These are phyloP conservation scores for Diophrys sp. DNA, from an alignment of 73 alveolate species.

Conservation along the genomic window DNA sequence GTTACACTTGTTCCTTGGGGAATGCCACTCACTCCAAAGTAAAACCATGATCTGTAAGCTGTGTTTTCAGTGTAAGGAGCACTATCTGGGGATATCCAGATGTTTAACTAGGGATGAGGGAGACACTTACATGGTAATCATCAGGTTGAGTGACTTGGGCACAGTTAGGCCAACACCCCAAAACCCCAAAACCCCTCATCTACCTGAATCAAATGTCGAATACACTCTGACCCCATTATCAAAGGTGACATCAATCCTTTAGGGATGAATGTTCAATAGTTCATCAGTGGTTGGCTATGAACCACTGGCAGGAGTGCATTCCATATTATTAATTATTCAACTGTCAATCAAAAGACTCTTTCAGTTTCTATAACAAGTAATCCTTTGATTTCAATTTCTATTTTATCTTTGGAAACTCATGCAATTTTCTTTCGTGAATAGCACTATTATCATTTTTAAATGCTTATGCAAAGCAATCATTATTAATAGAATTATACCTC, in stretches of 20 bases:
- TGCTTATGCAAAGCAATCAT: too few species aligned
- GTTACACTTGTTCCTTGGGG: conserved; percentile 3
- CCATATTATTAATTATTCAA: too few species aligned
- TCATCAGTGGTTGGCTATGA: too few species aligned
- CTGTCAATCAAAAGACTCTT: too few species aligned
- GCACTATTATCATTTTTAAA: too few species aligned
- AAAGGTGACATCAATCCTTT: not conserved
- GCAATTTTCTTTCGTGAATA: too few species aligned
- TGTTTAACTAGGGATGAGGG: not conserved
- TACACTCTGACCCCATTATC: not conserved
- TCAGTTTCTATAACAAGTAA: too few species aligned
- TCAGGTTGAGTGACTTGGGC: conserved; percentile 6
- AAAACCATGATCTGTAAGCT: conserved; percentile 50
- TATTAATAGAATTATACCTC: too few species aligned
- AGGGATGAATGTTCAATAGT: not conserved
- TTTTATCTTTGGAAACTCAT: too few species aligned
- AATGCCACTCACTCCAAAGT: conserved; percentile 40
- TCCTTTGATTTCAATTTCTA: too few species aligned
- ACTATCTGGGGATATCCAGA: conserved; percentile 45
- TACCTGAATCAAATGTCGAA: not conserved
- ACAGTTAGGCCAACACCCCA: too few species aligned
- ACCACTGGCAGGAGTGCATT: too few species aligned
- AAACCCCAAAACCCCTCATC: not conserved
- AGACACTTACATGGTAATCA: not conserved
- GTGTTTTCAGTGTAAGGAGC: conserved; percentile 16